Base-by-base conservation (phyloP, 2,329 filamentous ascomycete genomes). In the Ophiocordyceps camponoti-leonardi region DNA sequence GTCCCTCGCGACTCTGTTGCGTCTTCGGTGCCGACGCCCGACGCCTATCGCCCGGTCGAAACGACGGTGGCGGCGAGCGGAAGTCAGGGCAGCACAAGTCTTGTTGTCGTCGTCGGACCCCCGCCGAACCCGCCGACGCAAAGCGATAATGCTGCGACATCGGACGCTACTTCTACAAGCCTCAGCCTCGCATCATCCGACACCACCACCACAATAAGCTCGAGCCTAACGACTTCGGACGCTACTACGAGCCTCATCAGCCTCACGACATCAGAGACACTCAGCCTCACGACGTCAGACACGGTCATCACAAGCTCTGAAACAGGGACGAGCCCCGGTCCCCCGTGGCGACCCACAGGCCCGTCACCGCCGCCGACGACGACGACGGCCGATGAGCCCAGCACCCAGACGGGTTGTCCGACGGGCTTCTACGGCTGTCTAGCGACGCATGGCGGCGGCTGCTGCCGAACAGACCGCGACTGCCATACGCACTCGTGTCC, bases 371-470 rank as follows among this genome's bases (percentile, higher is more conserved):
- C 48, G 13, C 45, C 3, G 22, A 20, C 66, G 13, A 56, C 56
- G 20, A 53, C 60, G 42, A 52, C 59, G 44, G 65, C 66, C 1
- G 53, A 61, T 16, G 60, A 67, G 13, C 58, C 67, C 1, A 26
- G 20, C 35, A 62, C 61, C 12, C 62, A 65, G 47, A 56, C 56
- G 6, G 62, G 62, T 53, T 96, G 90, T 54, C 90, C 90, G 0
- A 88, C 81, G 0, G 88, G 88, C 2, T 96, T 88, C 68, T 96
- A 96, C 61, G 81, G 86, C 44, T 96, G 90, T 62, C 76, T 81
- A 2, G 90, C 90, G 2, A 79, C 79, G 48, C 86, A 88, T 48
- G 86, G 84, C 14, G 86, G 86, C 19, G 75, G 75, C 2, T 96
- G 90, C 66, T 96, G 90, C 64, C 83, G 83, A 47, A 87, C 86